Conservation (phyloP, 768 basidiomycete genomes). For the Termitomyces sp. region DNA sequence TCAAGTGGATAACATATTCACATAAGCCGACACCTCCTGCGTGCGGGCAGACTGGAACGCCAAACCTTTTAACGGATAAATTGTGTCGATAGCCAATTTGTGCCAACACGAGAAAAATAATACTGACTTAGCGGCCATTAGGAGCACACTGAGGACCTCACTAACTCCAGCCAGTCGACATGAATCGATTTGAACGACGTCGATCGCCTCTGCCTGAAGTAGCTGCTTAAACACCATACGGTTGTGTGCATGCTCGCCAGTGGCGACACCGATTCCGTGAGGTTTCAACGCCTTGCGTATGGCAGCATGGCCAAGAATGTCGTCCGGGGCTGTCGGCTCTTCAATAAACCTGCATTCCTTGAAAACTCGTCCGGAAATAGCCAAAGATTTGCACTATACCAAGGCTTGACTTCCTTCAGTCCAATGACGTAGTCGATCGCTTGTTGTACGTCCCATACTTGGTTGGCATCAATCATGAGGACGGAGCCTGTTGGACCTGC, state of each 20-base stretch:
- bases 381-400: constrained; percentile 37
- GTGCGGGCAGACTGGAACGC: constrained; percentile 86
- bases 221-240: constrained; percentile 95
- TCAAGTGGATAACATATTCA: constrained; percentile 85
- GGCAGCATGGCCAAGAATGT: constrained; percentile 79
- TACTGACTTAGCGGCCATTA: constrained; percentile 81
- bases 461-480: constrained; percentile 97
- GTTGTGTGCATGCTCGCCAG: constrained; percentile 94
- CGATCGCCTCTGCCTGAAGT: constrained; percentile 85
- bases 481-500: constrained; percentile 92
- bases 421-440: constrained; percentile 89
- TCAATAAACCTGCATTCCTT: constrained; percentile 71
- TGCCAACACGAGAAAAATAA: neutral
- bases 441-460: constrained; percentile 91
- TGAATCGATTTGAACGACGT: constrained; percentile 93
- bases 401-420: constrained; percentile 78
- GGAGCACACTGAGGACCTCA: constrained; percentile 83
- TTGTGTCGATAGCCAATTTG: neutral
- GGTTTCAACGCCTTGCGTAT: constrained; percentile 75
- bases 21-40: constrained; percentile 93
- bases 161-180: constrained; percentile 92
- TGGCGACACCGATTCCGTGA: constrained; percentile 84
- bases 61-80: constrained; percentile 43
- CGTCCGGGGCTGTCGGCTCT: constrained; percentile 90
- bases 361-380: neutral